Evolutionary conservation across 1,139 yeast species (phyloP).

Genomic region (Candida albicans): DNA sequence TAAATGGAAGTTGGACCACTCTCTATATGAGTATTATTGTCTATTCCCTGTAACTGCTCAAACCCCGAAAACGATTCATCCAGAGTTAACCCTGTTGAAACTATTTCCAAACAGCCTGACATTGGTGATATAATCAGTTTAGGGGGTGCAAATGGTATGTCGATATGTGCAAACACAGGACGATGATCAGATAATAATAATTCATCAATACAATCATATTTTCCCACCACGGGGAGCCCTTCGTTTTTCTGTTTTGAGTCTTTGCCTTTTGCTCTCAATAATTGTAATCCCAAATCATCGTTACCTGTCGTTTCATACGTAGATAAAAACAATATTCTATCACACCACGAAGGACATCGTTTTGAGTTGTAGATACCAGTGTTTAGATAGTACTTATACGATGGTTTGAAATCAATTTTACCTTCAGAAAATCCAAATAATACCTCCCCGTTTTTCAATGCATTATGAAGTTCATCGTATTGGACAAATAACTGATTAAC

Average conservation of each 20-base stretch:
- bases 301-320: constrained; percentile 34
- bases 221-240: constrained; percentile 26
- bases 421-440: constrained; percentile 68
- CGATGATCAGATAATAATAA: constrained; percentile 43
- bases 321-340: constrained; percentile 63
- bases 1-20: constrained; percentile 48
- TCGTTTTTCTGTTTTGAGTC: constrained; percentile 4
- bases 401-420: constrained; percentile 63
- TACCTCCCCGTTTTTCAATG: constrained; percentile 44
- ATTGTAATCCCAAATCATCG: constrained; percentile 2
- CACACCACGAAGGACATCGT: constrained; percentile 88
- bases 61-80: constrained; percentile 16
- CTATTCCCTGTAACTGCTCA: constrained; percentile 5
- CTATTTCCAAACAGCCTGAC: constrained; percentile 44
- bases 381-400: constrained; percentile 64
- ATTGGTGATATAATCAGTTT: constrained; percentile 30
- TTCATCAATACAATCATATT: constrained; percentile 41
- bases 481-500: constrained; percentile 22
- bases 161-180: constrained; percentile 44
- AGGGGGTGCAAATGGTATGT: constrained; percentile 46
- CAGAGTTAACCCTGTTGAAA: constrained; percentile 16
- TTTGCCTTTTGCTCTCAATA: constrained; percentile 1
- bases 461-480: constrained; percentile 61
- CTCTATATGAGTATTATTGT: constrained; percentile 15
- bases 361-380: constrained; percentile 54